phyloP scores from a whole-genome alignment of 305 asterid genomes.

The Solanum chacoense region DNA sequence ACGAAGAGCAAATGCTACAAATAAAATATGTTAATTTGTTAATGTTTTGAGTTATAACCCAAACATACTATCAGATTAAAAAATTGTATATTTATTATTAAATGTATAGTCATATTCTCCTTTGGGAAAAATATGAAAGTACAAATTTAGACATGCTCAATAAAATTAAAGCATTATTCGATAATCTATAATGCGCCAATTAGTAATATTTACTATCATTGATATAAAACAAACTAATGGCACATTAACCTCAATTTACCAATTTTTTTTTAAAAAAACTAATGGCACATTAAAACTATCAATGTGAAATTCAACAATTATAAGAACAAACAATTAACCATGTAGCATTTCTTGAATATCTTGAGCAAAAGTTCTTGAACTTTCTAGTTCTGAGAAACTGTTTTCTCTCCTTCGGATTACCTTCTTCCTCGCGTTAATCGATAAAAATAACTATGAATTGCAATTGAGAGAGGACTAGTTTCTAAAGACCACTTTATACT shows the following conservation, averaged over 20 bases:
- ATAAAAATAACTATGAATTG: not conserved
- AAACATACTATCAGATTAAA: not conserved
- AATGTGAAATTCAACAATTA: not conserved
- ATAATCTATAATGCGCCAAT: not conserved
- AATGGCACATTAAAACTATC: not conserved
- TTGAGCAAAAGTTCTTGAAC: not conserved
- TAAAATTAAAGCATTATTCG: not conserved
- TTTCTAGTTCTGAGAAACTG: not conserved
- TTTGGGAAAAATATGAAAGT: not conserved
- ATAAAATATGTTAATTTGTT: not conserved
- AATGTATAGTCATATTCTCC: not conserved
- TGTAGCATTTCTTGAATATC: not conserved
- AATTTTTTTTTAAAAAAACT: not conserved
- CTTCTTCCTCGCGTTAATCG: not conserved
- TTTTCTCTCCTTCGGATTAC: not conserved
- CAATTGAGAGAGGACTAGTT: not conserved
- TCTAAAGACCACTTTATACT: not conserved
- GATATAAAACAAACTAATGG: not conserved
- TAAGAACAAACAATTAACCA: not conserved
- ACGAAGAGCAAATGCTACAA: not conserved
- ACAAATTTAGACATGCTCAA: not conserved
- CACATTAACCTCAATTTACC: not conserved
- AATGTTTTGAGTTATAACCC: not conserved
- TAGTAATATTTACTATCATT: not conserved
- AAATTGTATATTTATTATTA: not conserved